Base-by-base conservation (phyloP, 2,329 filamentous ascomycete species). In the Epichloe uncinata region DNA sequence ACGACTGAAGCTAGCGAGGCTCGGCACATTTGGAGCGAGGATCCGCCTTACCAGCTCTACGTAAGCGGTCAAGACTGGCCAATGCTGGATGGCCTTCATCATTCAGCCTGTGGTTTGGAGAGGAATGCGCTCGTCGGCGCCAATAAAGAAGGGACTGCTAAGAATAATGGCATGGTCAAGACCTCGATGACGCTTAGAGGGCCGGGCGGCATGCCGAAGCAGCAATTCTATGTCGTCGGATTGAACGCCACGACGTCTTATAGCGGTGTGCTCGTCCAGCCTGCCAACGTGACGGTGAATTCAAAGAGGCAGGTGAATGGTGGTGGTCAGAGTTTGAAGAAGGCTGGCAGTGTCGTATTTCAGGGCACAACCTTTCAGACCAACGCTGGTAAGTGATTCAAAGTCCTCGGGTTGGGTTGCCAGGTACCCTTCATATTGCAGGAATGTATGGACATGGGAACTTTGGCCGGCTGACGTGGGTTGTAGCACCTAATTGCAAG, bases 171-270 rank as follows among this genome's bases (percentile, higher is more conserved):
- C 15, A 65, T 72, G 45, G 73, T 81, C 34, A 71, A 68, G 13
- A 80, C 77, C 42, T 73, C 77, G 38, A 85, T 95, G 73, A 90
- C 82, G 2, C 81, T 73, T 30, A 77, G 81, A 34, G 86, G 80
- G 3, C 69, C 74, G 1, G 80, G 79, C 3, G 78, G 78, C 47
- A 72, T 82, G 52, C 87, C 87, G 1, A 90, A 89, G 63, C 84
- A 95, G 63, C 88, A 95, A 60, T 95, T 98, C 63, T 88, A 91
- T 58, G 74, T 96, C 45, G 80, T 77, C 37, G 80, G 82, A 0
- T 75, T 98, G 40, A 86, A 88, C 53, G 69, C 75, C 4, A 87
- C 80, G 57, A 82, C 84, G 4, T 71, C 67, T 0, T 97, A 97
- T 60, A 71, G 73, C 37, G 88, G 81, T 0, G 82, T 89, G 49